Conservation (phyloP, 108 stramenopile species). For the Stephanodiscus triporus region DNA sequence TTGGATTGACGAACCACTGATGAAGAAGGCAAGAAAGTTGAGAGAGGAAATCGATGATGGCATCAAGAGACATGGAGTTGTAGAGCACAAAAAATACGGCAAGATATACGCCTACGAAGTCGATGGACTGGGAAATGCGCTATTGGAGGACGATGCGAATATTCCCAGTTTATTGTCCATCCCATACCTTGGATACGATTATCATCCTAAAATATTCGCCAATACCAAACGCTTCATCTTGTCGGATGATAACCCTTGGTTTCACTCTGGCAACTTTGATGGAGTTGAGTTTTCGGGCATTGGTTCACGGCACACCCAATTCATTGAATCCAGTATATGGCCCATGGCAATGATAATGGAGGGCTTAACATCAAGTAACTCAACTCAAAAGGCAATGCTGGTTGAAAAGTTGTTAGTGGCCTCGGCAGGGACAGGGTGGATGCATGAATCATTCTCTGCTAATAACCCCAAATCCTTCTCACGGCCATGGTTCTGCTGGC, state of each 20-base stretch:
- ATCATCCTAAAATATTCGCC: constrained; percentile 46
- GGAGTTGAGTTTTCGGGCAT: constrained; percentile 47
- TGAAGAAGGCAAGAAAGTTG: constrained; percentile 40
- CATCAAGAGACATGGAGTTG: constrained; percentile 60
- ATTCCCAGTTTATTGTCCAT: constrained; percentile 70
- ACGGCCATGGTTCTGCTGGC: constrained; percentile 75
- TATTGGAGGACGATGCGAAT: constrained; percentile 83
- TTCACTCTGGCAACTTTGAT: constrained; percentile 39
- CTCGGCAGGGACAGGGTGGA: constrained; percentile 48
- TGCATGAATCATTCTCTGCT: constrained; percentile 62
- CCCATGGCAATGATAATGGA: constrained; percentile 72
- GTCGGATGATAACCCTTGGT: constrained; percentile 49
- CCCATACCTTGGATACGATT: constrained; percentile 62
- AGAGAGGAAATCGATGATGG: constrained; percentile 56
- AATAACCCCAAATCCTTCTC: constrained; percentile 45
- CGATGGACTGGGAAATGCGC: constrained; percentile 67
- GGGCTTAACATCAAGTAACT: constrained; percentile 47
- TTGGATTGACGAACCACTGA: constrained; percentile 39
- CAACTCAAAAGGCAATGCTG: constrained; percentile 32
- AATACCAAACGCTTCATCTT: constrained; percentile 59
- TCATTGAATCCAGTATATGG: constrained; percentile 55
- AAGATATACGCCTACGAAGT: constrained; percentile 81
- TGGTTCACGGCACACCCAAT: constrained; percentile 52
- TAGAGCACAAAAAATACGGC: constrained; percentile 40
- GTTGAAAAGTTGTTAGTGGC: constrained; percentile 38